Evolutionary conservation across 2,329 filamentous ascomycete species (phyloP), one percentile per base, ranked within the genome.

Genomic region (Cadophora sp.): DNA sequence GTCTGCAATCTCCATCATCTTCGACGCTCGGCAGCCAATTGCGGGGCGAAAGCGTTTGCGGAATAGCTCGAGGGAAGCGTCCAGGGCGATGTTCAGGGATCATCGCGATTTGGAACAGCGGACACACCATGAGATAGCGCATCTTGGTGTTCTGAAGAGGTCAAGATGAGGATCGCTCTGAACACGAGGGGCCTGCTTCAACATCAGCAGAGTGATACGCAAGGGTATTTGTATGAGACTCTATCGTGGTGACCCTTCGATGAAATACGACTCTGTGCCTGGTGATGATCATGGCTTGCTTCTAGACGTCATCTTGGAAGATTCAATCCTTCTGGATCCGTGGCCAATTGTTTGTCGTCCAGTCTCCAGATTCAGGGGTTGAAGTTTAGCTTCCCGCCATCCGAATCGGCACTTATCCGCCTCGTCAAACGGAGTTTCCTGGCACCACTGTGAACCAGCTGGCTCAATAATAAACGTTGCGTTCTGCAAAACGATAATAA

Each of bases 1-100:
- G 11, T 60, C 27, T 59, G 56, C 39, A 59, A 59, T 59, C 56
- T 59, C 56, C 56, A 59, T 60, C 36, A 41, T 43, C 16, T 18
- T 43, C n/a, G 6, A 22, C n/a, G 55, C 39, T 33, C 39, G 43
- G 24, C 41, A 60, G 43, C 58, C 58, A 30, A 60, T 30, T 60
- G 58, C 41, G 58, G 58, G 58, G 22, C 36, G 56, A 45, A n/a
- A 3, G 39, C 36, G 56, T 27, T 27, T 59, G 56, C 16, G 56
- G 56, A 45, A 59, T 59, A 30, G 56, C 16, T 43, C 14, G 53
- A 39, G 11, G 1, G 8, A 24, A 41, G 20, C 16, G 1, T 33
- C 6, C 39, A n/a, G 50, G 50, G 30, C 18, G 48, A 14, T 24
- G 48, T 51, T 51, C 36, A 45, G 56, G 56, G 56, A 36, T 56